Percentiles rank a stretch among this genome's conserved stretches.
Conservation (phyloP, 106 monocot genomes). For the Dendrobium huoshanense region DNA sequence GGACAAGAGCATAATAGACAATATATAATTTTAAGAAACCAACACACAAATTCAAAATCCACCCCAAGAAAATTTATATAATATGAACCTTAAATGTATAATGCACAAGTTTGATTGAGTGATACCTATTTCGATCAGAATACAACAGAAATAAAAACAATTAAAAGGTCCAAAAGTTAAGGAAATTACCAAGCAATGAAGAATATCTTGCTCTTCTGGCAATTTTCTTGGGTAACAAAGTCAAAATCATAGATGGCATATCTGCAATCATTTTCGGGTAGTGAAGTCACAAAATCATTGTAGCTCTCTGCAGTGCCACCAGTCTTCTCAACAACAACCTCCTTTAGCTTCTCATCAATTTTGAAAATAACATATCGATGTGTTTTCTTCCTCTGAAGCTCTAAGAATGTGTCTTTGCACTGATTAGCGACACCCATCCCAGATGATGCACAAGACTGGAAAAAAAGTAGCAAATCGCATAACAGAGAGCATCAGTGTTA, state of each 20-base stretch:
- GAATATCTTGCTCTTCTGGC: constrained; percentile 29
- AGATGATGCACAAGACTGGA: constrained; percentile 24
- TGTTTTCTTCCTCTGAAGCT: constrained; percentile 24
- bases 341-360: constrained; percentile 29
- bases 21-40: too few species aligned
- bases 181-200: constrained; percentile 23
- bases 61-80: too few species aligned
- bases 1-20: too few species aligned
- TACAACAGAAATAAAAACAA: neutral
- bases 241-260: constrained; percentile 23
- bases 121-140: neutral
- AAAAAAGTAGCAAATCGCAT: neutral
- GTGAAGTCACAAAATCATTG: constrained; percentile 22
- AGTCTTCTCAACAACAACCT: constrained; percentile 29
- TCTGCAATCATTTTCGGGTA: constrained; percentile 24
- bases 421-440: constrained; percentile 20
- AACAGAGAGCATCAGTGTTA: neutral
- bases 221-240: constrained; percentile 22
- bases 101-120: too few species aligned
- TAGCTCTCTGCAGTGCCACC: constrained; percentile 26
- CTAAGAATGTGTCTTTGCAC: constrained; percentile 23
- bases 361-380: constrained; percentile 29
- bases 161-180: neutral
- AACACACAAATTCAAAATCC: too few species aligned
- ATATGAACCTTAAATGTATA: too few species aligned